Evolutionary conservation across 768 basidiomycete genomes (phyloP).

Genomic region (Leccinellum rugosiceps): DNA sequence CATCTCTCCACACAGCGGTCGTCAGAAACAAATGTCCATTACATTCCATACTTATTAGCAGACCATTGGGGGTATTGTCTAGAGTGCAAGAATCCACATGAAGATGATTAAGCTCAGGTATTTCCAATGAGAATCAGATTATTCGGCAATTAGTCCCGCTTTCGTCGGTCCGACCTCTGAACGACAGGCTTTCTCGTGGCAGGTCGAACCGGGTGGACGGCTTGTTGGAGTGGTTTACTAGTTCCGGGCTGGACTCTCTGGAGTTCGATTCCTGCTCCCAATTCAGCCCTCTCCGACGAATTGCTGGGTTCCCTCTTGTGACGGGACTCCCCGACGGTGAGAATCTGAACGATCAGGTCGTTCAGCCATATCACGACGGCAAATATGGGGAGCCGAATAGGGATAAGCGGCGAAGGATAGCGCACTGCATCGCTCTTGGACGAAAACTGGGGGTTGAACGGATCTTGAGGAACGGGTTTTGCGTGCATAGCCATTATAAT

Average conservation of each 20-base stretch:
- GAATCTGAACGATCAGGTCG: conserved; percentile 58
- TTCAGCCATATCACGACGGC: conserved; percentile 71
- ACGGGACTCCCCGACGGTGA: conserved; percentile 46
- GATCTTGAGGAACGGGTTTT: conserved; percentile 69
- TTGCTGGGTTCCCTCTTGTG: conserved; percentile 41
- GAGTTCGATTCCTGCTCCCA: conserved; percentile 43
- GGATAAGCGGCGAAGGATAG: conserved; percentile 75
- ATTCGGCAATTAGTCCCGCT: conserved; percentile 38
- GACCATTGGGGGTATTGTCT: conserved; percentile 11
- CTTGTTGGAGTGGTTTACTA: conserved; percentile 11
- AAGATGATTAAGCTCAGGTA: conserved; percentile 10
- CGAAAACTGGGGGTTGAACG: conserved; percentile 56
- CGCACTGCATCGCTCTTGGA: conserved; percentile 40
- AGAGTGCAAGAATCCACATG: conserved; percentile 7
- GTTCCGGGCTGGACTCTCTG: conserved; percentile 11
- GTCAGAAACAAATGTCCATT: neutral
- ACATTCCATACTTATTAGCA: conserved; percentile 10
- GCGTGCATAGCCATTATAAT: conserved; percentile 84
- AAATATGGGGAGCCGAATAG: conserved; percentile 79
- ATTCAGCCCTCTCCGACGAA: conserved; percentile 58
- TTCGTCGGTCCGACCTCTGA: conserved; percentile 40
- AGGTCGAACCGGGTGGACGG: conserved; percentile 2
- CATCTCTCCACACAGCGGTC: neutral
- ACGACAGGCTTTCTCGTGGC: conserved; percentile 10
- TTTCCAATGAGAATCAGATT: conserved; percentile 6